A percentile compares a stretch with the other conserved stretches of the same genome.
These are phyloP conservation scores for Penicillium dipodomyicola DNA, from an alignment of 495 filamentous ascomycete species.

Conservation along the genomic window DNA sequence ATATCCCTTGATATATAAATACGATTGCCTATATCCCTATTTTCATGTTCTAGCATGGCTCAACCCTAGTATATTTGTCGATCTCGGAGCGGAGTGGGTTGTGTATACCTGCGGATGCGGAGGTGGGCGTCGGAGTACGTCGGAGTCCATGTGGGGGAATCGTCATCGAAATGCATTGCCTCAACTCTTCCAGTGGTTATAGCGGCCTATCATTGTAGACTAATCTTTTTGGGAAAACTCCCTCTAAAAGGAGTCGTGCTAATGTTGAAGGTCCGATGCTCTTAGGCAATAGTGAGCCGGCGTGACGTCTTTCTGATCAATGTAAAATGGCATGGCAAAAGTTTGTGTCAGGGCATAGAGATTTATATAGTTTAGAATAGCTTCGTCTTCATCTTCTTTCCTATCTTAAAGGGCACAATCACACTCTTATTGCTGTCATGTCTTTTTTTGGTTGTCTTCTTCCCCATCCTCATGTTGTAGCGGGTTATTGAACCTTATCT, in stretches of 20 bases:
- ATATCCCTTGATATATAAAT: neutral
- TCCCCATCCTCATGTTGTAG: too few species aligned
- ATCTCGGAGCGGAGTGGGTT: neutral
- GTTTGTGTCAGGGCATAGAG: too few species aligned
- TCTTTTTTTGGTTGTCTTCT: too few species aligned
- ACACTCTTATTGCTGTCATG: too few species aligned
- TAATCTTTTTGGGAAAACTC: neutral
- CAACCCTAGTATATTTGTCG: neutral
- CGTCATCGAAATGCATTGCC: neutral
- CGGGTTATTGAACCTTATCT: too few species aligned
- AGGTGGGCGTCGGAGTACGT: slow-evolving; percentile 13
- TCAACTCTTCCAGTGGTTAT: neutral
- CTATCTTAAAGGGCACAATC: too few species aligned
- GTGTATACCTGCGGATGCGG: slow-evolving; percentile 14
- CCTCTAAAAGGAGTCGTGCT: neutral
- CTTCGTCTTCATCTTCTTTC: too few species aligned
- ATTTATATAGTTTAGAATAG: too few species aligned
- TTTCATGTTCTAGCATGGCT: neutral
- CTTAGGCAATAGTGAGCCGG: too few species aligned
- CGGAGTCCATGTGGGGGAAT: slow-evolving; percentile 24
- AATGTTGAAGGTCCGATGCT: neutral
- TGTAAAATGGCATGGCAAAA: too few species aligned
- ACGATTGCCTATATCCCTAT: neutral
- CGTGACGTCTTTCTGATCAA: too few species aligned
- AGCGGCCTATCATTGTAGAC: neutral